phyloP scores from a whole-genome alignment of 208 protist species.

The Eutreptiella sp. region DNA sequence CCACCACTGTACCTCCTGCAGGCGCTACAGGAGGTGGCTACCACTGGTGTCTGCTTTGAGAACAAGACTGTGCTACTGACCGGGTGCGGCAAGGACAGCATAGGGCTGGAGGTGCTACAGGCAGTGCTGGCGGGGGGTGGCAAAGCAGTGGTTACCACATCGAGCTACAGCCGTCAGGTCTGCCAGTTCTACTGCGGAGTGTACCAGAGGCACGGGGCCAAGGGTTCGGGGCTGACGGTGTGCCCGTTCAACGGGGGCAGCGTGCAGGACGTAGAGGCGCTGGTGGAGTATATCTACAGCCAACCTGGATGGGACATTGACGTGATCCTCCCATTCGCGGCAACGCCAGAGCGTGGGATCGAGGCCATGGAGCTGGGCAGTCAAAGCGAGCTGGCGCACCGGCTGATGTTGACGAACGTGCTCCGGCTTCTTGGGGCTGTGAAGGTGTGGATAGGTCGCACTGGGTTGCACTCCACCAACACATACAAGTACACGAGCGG shows the following conservation, averaged over 20 bases:
- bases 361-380: slow-evolving; percentile 46
- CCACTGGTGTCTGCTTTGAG: slow-evolving; percentile 41
- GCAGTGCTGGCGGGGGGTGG: slow-evolving; percentile 38
- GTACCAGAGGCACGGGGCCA: slow-evolving; percentile 48
- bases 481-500: too few relatives aligned
- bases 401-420: slow-evolving; percentile 64
- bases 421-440: slow-evolving; percentile 52
- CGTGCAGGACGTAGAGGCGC: slow-evolving; percentile 38
- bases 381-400: slow-evolving; percentile 54
- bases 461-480: slow-evolving; percentile 23
- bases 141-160: slow-evolving; percentile 46
- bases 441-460: slow-evolving; percentile 38
- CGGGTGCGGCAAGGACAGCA: slow-evolving; percentile 48
- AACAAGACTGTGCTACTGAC: slow-evolving; percentile 53
- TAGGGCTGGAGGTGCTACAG: slow-evolving; percentile 47
- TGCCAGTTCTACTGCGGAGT: slow-evolving; percentile 45
- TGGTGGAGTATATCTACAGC: slow-evolving; percentile 56
- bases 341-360: slow-evolving; percentile 49
- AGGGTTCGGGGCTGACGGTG: slow-evolving; percentile 42
- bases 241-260: slow-evolving; percentile 58
- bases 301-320: slow-evolving; percentile 46
- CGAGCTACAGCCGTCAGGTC: slow-evolving; percentile 32
- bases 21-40: slow-evolving; percentile 37
- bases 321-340: slow-evolving; percentile 58
- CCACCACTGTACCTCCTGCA: too few relatives aligned